A percentile compares a stretch with the other conserved stretches of the same genome.
Evolutionary conservation across 164 flowering plant species (phyloP).

Genomic region (Stephania yunnanensis): DNA sequence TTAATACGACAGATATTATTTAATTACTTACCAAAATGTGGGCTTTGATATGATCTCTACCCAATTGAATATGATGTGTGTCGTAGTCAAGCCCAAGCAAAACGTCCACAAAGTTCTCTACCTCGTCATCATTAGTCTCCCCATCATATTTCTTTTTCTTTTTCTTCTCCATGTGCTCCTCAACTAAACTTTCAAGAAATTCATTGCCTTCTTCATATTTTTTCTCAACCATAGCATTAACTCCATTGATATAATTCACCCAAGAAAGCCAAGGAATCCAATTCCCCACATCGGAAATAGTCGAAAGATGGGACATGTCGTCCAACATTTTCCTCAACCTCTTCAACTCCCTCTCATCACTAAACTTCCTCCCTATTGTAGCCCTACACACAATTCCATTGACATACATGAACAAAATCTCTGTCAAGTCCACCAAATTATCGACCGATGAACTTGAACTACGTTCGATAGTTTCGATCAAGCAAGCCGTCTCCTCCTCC

Average conservation of each 20-base stretch:
- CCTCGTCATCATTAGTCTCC: neutral
- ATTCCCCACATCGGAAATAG: constrained; percentile 9
- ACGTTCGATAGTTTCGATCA: constrained; percentile 14
- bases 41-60: constrained; percentile 13
- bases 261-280: constrained; percentile 10
- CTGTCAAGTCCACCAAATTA: constrained; percentile 16
- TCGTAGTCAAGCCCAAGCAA: constrained; percentile 10
- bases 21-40: constrained; percentile 1
- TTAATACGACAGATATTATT: too few species aligned
- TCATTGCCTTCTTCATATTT: neutral
- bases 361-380: constrained; percentile 23
- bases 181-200: constrained; percentile 10
- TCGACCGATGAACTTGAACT: neutral
- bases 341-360: constrained; percentile 5
- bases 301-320: neutral
- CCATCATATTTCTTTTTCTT: neutral
- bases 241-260: constrained; percentile 13
- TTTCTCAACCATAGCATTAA: constrained; percentile 8
- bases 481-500: constrained; percentile 17
- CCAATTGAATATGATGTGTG: neutral
- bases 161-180: constrained; percentile 6
- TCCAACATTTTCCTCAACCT: neutral
- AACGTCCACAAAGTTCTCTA: constrained; percentile 14
- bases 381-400: constrained; percentile 21
- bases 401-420: constrained; percentile 3